Percentiles rank a stretch among this genome's conserved stretches.
Evolutionary conservation across 805 yeast genomes (phyloP).

Genomic region (Zygosaccharomyces bailii): DNA sequence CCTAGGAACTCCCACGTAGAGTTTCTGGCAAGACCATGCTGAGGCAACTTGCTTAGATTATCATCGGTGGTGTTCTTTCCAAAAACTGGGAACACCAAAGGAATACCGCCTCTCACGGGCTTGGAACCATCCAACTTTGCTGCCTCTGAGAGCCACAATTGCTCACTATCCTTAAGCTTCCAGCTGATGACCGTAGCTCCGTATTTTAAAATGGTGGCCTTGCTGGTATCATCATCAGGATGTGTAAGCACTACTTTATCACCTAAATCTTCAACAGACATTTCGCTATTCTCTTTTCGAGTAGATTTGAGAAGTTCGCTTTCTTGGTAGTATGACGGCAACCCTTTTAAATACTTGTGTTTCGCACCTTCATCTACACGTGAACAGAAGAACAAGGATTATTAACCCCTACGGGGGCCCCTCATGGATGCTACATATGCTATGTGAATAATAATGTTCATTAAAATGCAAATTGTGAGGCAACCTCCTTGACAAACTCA

Average conservation of each 20-base stretch:
- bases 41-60: slow-evolving; percentile 67
- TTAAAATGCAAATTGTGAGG: slow-evolving; percentile 7
- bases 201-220: slow-evolving; percentile 67
- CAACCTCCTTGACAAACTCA: slow-evolving; percentile 18
- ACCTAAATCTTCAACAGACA: slow-evolving; percentile 68
- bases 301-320: background rate
- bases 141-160: slow-evolving; percentile 73
- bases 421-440: background rate
- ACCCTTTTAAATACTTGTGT: background rate
- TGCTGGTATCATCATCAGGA: slow-evolving; percentile 49
- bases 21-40: slow-evolving; percentile 94
- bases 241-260: slow-evolving; percentile 58
- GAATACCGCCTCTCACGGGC: slow-evolving; percentile 97
- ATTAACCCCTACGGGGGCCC: slow-evolving; percentile 1
- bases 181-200: slow-evolving; percentile 92
- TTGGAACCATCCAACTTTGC: slow-evolving; percentile 88
- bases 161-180: slow-evolving; percentile 68
- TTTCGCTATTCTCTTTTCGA: slow-evolving; percentile 21
- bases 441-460: background rate
- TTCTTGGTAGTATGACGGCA: background rate
- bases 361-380: background rate
- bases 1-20: slow-evolving; percentile 94
- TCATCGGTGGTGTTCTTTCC: slow-evolving; percentile 68
- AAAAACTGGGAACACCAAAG: slow-evolving; percentile 90
- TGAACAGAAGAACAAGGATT: background rate